These are phyloP conservation scores for Choricystis sp. DNA, from an alignment of 139 green algal genomes.

Conservation along the genomic window DNA sequence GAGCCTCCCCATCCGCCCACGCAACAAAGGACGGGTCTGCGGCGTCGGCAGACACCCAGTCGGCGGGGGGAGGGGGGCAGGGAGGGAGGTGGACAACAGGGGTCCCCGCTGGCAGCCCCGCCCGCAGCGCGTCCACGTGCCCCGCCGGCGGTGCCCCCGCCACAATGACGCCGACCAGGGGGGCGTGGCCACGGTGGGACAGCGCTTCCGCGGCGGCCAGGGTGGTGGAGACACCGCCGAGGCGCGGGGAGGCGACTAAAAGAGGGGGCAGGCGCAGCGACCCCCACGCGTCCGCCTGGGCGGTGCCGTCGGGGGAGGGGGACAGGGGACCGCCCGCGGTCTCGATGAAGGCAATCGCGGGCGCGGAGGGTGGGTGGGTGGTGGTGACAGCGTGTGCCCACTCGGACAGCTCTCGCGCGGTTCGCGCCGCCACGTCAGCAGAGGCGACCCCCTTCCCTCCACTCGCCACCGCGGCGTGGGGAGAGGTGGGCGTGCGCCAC, in stretches of 20 bases:
- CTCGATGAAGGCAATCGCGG: constrained; percentile 61
- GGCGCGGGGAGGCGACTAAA: constrained; percentile 70
- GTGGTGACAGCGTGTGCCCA: constrained; percentile 16
- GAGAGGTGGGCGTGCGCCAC: constrained; percentile 53
- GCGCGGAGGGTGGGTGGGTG: neutral
- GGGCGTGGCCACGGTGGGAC: constrained; percentile 48
- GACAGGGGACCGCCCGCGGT: constrained; percentile 77
- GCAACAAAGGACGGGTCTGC: constrained; percentile 19
- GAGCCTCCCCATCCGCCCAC: too few relatives aligned
- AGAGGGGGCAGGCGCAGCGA: constrained; percentile 64
- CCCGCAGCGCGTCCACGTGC: constrained; percentile 18
- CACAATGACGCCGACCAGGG: constrained; percentile 45
- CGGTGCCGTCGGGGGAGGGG: constrained; percentile 57
- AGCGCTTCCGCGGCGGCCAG: constrained; percentile 61
- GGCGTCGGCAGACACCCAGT: neutral
- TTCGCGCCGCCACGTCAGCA: constrained; percentile 13
- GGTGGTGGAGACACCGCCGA: constrained; percentile 87
- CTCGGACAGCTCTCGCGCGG: constrained; percentile 19
- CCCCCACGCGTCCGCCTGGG: constrained; percentile 67
- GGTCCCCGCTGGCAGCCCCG: constrained; percentile 2
- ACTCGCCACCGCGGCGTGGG: constrained; percentile 47
- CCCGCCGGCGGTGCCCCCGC: constrained; percentile 12
- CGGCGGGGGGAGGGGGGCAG: neutral
- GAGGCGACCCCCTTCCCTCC: constrained; percentile 43
- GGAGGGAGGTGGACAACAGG: neutral